These are phyloP conservation scores for Puccinia sorghi DNA, from an alignment of 1,284 basidiomycete genomes.

Conservation along the genomic window DNA sequence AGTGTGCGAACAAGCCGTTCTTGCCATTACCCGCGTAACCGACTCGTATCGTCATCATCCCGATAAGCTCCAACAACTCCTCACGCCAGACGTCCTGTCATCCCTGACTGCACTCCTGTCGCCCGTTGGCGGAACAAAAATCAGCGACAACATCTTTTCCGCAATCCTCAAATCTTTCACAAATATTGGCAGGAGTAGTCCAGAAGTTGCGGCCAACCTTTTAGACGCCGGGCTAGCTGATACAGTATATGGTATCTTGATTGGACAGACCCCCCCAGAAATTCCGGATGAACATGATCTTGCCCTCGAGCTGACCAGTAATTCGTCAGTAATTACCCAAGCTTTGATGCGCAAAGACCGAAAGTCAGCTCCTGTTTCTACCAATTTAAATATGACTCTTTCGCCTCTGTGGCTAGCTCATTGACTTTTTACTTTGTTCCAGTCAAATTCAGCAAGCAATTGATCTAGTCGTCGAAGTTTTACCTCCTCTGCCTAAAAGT, in stretches of 20 bases:
- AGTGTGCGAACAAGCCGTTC: slow-evolving; percentile 86
- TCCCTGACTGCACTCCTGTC: slow-evolving; percentile 81
- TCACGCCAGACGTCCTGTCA: slow-evolving; percentile 76
- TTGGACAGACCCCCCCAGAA: slow-evolving; percentile 77
- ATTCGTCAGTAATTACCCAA: slow-evolving; percentile 48
- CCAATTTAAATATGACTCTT: background rate
- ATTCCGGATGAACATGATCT: slow-evolving; percentile 63
- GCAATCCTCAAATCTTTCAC: slow-evolving; percentile 81
- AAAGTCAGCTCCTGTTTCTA: slow-evolving; percentile 14
- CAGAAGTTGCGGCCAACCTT: slow-evolving; percentile 78
- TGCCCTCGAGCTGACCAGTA: slow-evolving; percentile 59
- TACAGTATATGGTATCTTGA: slow-evolving; percentile 87
- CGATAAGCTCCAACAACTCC: slow-evolving; percentile 78
- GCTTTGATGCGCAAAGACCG: slow-evolving; percentile 48
- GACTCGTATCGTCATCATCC: slow-evolving; percentile 80
- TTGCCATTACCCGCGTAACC: slow-evolving; percentile 86
- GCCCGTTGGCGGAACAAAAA: slow-evolving; percentile 69
- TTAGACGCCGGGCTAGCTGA: slow-evolving; percentile 86
- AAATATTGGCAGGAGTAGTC: slow-evolving; percentile 75
- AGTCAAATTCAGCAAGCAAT: slow-evolving; percentile 84
- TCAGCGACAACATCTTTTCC: slow-evolving; percentile 86
- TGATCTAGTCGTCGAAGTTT: slow-evolving; percentile 78
- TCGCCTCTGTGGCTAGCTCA: background rate
- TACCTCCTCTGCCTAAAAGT: slow-evolving; percentile 89
- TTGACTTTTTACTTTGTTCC: background rate